A percentile compares a stretch with the other conserved stretches of the same genome.
Evolutionary conservation across 192 early-diverging fungal genomes (phyloP).

Genomic region (Umbelopsis vinacea): DNA sequence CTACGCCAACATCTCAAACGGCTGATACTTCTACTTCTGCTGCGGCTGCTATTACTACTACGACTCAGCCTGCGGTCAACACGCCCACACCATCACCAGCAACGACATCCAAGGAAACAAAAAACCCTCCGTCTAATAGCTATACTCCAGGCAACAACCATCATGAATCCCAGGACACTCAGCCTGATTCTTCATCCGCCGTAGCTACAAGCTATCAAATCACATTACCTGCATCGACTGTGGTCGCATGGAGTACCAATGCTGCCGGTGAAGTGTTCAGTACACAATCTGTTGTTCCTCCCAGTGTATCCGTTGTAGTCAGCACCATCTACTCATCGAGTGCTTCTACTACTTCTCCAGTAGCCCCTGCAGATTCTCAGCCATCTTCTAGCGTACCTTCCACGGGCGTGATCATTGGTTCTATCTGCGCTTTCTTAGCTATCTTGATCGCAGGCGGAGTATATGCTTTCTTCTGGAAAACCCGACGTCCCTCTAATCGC

Average conservation of each 20-base stretch:
- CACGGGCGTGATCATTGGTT: conserved; percentile 21
- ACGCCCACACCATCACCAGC: neutral
- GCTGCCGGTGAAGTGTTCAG: conserved; percentile 7
- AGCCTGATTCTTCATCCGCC: neutral
- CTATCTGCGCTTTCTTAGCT: conserved; percentile 23
- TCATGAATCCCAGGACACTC: neutral
- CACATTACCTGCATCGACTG: conserved; percentile 4
- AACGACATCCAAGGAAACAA: neutral
- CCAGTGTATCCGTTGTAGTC: neutral
- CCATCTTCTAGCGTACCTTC: conserved; percentile 7
- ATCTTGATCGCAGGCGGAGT: conserved; percentile 14
- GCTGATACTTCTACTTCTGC: neutral
- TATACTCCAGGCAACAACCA: neutral
- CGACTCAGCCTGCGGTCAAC: neutral
- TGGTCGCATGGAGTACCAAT: conserved; percentile 7
- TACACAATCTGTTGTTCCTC: neutral
- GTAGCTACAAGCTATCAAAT: conserved; percentile 19
- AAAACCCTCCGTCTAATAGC: neutral
- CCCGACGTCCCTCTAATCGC: conserved; percentile 17
- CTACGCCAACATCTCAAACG: neutral
- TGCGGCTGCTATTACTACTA: neutral
- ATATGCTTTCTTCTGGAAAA: conserved; percentile 31
- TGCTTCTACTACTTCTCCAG: neutral
- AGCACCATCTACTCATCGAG: conserved; percentile 7
- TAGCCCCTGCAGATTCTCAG: conserved; percentile 10